Evolutionary conservation across 495 filamentous ascomycete species (phyloP).

Genomic region (Schizothecium vesticola): DNA sequence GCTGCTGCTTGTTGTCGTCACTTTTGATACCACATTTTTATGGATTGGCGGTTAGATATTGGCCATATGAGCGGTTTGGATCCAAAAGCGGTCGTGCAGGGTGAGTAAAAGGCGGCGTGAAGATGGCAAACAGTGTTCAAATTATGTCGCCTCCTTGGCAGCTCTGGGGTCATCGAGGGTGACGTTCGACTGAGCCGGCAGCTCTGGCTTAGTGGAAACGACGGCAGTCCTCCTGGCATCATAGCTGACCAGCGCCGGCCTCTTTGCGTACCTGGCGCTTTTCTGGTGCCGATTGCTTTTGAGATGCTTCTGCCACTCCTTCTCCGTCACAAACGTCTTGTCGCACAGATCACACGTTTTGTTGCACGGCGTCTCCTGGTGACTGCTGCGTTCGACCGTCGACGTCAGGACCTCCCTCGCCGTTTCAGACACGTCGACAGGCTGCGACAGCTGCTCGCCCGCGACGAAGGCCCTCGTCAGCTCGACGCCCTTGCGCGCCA

Average conservation of each 20-base stretch:
- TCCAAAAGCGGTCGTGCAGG: background rate
- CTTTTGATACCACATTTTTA: slow-evolving; percentile 6
- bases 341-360: slow-evolving; percentile 66
- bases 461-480: slow-evolving; percentile 58
- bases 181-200: background rate
- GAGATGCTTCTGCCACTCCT: slow-evolving; percentile 72
- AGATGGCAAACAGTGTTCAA: background rate
- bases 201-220: background rate
- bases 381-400: slow-evolving; percentile 47
- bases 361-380: slow-evolving; percentile 44
- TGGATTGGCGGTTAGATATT: background rate
- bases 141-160: background rate
- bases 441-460: slow-evolving; percentile 50
- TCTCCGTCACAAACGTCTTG: slow-evolving; percentile 60
- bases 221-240: slow-evolving; percentile 5
- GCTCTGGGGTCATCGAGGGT: background rate
- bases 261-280: slow-evolving; percentile 17
- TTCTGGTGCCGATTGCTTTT: slow-evolving; percentile 56
- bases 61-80: background rate
- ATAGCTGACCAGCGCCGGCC: slow-evolving; percentile 24
- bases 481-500: slow-evolving; percentile 58
- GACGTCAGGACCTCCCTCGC: slow-evolving; percentile 51
- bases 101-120: background rate
- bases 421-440: slow-evolving; percentile 55
- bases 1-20: background rate